A percentile compares a stretch with the other conserved stretches of the same genome.
phyloP scores from a whole-genome alignment of 208 protist species.

The Balamuthia mandrillaris region DNA sequence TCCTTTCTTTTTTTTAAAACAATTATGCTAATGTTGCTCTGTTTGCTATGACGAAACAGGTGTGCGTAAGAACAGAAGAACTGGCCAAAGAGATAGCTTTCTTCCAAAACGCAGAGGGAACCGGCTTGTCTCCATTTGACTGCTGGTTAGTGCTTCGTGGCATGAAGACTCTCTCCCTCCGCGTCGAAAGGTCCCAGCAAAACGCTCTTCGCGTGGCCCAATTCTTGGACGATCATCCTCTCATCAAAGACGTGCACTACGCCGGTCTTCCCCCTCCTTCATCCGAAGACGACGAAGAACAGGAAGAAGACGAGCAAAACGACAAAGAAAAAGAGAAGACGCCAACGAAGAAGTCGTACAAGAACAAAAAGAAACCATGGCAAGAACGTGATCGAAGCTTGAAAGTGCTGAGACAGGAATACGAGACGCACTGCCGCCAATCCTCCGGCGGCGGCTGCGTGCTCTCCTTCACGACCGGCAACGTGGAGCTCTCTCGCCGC shows the following conservation, averaged over 20 bases:
- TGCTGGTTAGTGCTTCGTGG: constrained; percentile 87
- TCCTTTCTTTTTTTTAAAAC: background rate
- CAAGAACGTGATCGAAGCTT: background rate
- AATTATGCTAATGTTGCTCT: background rate
- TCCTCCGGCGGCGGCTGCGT: background rate
- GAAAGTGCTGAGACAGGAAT: background rate
- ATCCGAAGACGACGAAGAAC: background rate
- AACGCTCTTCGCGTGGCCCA: constrained; percentile 82
- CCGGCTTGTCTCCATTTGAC: constrained; percentile 83
- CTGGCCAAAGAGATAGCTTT: constrained; percentile 71
- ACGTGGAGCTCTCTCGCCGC: background rate
- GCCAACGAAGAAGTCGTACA: too few species aligned
- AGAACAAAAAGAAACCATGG: background rate
- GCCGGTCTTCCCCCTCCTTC: constrained; percentile 56
- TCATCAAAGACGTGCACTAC: constrained; percentile 84
- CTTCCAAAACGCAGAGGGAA: constrained; percentile 78
- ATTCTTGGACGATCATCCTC: constrained; percentile 63
- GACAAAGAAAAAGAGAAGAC: too few species aligned
- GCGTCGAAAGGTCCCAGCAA: constrained; percentile 81
- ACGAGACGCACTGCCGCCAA: background rate
- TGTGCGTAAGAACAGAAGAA: background rate
- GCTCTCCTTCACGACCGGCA: background rate
- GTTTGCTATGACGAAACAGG: background rate
- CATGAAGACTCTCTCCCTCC: constrained; percentile 87
- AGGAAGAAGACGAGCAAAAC: too few species aligned